Evolutionary conservation across 2,329 filamentous ascomycete species (phyloP).

Genomic region (Cladosporium sp.): DNA sequence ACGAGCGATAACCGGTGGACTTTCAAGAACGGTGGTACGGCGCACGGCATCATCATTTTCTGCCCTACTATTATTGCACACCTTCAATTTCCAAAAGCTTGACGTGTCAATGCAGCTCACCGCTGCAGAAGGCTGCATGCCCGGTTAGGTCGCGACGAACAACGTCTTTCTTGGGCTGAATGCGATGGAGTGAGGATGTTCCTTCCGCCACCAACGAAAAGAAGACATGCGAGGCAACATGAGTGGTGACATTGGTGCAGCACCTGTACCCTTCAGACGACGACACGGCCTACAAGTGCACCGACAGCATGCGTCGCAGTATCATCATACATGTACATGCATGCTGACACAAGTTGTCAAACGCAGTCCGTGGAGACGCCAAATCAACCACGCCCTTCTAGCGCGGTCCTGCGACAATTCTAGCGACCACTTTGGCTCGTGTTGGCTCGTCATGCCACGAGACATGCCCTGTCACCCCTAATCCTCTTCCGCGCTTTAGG

Average conservation of each 20-base stretch:
- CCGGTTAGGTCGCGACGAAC: too few relatives aligned
- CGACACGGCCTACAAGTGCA: conserved; percentile 1
- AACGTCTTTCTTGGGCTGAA: too few relatives aligned
- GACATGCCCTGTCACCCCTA: not conserved
- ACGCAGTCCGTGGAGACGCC: conserved; percentile 6
- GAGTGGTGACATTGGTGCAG: conserved; percentile 6
- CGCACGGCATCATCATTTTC: too few relatives aligned
- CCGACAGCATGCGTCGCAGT: not conserved
- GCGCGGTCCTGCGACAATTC: conserved; percentile 10
- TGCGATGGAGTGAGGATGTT: too few relatives aligned
- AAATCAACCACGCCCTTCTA: conserved; percentile 8
- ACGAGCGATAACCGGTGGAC: too few relatives aligned
- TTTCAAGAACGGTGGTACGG: too few relatives aligned
- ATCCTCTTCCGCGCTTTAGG: not conserved
- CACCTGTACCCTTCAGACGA: not conserved
- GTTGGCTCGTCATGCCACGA: not conserved
- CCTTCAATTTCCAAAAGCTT: not conserved
- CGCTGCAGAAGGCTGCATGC: not conserved
- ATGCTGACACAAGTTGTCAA: not conserved
- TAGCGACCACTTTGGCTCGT: conserved; percentile 5
- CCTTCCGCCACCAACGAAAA: too few relatives aligned
- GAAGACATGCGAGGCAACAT: too few relatives aligned
- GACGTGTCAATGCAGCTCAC: conserved; percentile 10
- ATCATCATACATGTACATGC: too few relatives aligned
- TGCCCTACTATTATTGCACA: too few relatives aligned